Evolutionary conservation across 2,329 filamentous ascomycete species (phyloP), one percentile per base, ranked within the genome.

Genomic region (Rhynchosporium agropyri): DNA sequence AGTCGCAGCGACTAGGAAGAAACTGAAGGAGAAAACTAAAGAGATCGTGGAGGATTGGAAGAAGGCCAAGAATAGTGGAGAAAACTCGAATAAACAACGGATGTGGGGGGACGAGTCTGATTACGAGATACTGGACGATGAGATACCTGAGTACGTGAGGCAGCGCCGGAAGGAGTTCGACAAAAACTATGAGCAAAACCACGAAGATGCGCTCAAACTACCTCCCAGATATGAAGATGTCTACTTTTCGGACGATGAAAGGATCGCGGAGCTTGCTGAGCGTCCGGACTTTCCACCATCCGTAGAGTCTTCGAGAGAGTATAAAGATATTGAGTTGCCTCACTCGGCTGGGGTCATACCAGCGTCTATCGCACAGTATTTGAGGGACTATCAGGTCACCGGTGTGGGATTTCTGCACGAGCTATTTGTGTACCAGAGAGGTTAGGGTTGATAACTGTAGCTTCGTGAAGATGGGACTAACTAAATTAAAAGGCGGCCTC

Each of bases 371-470:
- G 93, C 94, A 0, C 93, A 95, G 73, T 97, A 95, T 78, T 80
- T 99, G 55, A 87, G 95, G 64, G 90, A 93, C 67, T 99, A 99
- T 71, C 95, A 99, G 75, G 81, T 98, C 1, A 84, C 90, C 33
- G 95, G 95, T 4, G 91, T 89, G 13, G 83, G 84, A 38, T 98
- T 97, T 71, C 80, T 99, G 7, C 93, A 98, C 74, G 85, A 91
- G 64, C 83, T 91, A 28, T 98, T 98, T 73, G 89, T 97, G 3
- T 94, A 91, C 68, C 95, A 99, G 72, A 89, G 89, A 69, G 95
- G 95, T 0, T 43, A 20, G 36, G 42, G 12, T 49, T 40, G 15
- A 29, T 5, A 29, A 3, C 5, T n/a, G 7, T 26, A 55, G 42
- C 7, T 50, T 36, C 13, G 6, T 26, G 20, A 26, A 46, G 4